Base-by-base conservation (phyloP, 2,329 filamentous ascomycete species). In the Cordyceps sp. region DNA sequence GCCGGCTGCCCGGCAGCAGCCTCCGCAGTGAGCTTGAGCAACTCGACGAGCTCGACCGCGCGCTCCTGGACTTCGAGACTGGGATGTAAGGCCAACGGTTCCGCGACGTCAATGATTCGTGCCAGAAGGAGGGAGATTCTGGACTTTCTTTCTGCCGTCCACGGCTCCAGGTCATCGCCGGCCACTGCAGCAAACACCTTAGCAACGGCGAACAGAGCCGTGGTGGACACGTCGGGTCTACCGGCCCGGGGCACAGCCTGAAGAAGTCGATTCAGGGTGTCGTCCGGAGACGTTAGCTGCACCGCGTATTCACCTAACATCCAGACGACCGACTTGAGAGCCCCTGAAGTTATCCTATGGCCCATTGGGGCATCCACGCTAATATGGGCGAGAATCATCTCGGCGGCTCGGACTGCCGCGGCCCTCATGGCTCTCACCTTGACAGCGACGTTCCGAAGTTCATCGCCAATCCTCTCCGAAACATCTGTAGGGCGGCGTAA, bases 21-120 rank as follows among this genome's bases (percentile, higher is more conserved):
- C 57, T 98, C 90, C 1, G 76, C 74, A 3, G 83, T 84, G 28
- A 98, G 64, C 36, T 84, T 84, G 45, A 96, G 71, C 10, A 96
- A 64, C 49, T 98, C 90, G 0, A 85, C 68, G 44, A 93, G 92
- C 48, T 94, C 86, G 2, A 94, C 86, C 4, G 86, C 79, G 35
- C 90, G 73, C 53, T 96, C 90, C 55, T 98, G 90, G 4, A 98
- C 85, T 49, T 98, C 90, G 2, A 98, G 64, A 44, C 76, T 83
- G 0, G 88, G 86, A 50, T 96, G 84, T 26, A 77, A 64, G 1
- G 76, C 73, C 13, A 96, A 55, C 1, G 76, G 71, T 45, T 96
- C 86, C 16, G 93, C 60, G 30, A 82, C 78, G 49, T 90, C 73
- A 15, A 93, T 70, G 6, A 94, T 73, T 2, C 85, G 73, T 19